Conservation (phyloP, 305 asterid species). For the Fraxinus baroniana region DNA sequence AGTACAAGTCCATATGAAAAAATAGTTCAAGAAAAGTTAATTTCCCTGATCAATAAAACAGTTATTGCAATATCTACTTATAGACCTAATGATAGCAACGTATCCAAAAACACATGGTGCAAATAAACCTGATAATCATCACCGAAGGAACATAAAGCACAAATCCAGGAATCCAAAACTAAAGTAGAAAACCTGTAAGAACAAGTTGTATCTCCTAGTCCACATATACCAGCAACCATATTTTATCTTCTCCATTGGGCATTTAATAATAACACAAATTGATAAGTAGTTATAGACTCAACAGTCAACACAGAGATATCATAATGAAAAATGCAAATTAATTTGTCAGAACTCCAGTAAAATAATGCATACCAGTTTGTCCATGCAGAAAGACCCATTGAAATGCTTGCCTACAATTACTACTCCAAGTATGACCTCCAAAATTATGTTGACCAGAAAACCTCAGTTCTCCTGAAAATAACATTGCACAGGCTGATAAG, state of each 20-base stretch:
- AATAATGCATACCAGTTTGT: constrained; percentile 55
- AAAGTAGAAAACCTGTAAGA: background rate
- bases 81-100: background rate
- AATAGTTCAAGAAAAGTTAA: background rate
- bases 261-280: background rate
- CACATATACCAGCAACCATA: background rate
- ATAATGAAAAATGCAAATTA: background rate
- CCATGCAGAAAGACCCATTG: constrained; percentile 66
- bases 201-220: constrained; percentile 4
- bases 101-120: background rate
- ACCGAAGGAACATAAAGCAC: background rate
- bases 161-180: background rate
- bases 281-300: background rate
- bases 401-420: constrained; percentile 31
- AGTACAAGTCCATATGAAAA: background rate
- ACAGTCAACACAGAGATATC: background rate
- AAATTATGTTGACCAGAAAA: constrained; percentile 35
- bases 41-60: background rate
- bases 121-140: background rate
- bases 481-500: constrained; percentile 8
- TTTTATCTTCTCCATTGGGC: background rate
- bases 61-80: background rate
- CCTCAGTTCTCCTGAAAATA: constrained; percentile 41
- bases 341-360: constrained; percentile 6
- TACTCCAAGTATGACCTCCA: constrained; percentile 47